Percentiles rank a stretch among this genome's conserved stretches.
These are phyloP conservation scores for Metarhizium robertsii DNA, from an alignment of 2,329 filamentous ascomycete genomes.

Conservation along the genomic window DNA sequence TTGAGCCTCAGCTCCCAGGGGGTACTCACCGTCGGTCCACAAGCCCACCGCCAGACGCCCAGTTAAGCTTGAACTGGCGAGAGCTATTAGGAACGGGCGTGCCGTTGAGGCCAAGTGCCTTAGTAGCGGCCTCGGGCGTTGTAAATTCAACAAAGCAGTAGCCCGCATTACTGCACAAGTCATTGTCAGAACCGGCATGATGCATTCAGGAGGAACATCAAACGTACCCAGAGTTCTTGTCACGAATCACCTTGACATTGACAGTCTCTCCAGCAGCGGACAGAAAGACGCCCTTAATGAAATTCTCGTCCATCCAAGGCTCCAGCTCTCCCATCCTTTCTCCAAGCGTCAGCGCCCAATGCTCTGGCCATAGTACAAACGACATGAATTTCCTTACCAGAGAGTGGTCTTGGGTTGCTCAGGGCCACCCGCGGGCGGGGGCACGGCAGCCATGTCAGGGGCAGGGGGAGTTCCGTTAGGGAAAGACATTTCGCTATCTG, in stretches of 20 bases:
- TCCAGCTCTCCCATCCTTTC: constrained; percentile 97
- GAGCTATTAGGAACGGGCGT: constrained; percentile 86
- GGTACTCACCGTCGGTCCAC: constrained; percentile 74
- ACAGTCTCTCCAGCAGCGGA: constrained; percentile 89
- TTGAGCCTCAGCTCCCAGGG: neutral
- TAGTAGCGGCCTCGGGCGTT: constrained; percentile 73
- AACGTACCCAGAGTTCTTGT: constrained; percentile 93
- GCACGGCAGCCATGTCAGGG: constrained; percentile 25
- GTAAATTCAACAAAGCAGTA: constrained; percentile 98
- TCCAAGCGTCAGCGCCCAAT: constrained; percentile 7
- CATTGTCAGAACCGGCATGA: neutral
- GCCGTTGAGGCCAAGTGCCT: constrained; percentile 85
- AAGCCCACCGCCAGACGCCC: constrained; percentile 92
- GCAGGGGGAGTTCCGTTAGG: constrained; percentile 30
- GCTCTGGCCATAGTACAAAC: neutral
- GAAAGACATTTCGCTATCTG: constrained; percentile 24
- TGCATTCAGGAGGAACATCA: neutral
- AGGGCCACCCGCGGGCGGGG: constrained; percentile 24
- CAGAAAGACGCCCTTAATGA: constrained; percentile 84
- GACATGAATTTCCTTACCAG: constrained; percentile 28
- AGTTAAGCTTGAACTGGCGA: constrained; percentile 97
- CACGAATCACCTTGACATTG: constrained; percentile 98
- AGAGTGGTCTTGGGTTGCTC: constrained; percentile 50
- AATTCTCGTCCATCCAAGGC: constrained; percentile 98
- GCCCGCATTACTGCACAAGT: constrained; percentile 67